Evolutionary conservation across 441 rosid species (phyloP), one percentile per base, ranked within the genome.

Genomic region (Cnidoscolus chayamansa): DNA sequence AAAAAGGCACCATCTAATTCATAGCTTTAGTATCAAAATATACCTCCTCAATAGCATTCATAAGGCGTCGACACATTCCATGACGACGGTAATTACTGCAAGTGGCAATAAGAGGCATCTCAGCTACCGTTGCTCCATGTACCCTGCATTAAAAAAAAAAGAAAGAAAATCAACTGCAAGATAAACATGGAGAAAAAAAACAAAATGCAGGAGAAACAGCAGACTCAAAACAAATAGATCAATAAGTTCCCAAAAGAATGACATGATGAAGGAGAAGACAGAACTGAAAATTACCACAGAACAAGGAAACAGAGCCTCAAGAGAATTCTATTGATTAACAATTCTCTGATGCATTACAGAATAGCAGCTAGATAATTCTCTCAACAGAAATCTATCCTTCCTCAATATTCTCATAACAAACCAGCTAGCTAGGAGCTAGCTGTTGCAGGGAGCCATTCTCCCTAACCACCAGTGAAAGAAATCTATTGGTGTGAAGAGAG

Each of bases 31-130:
- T n/a, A 19, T 40, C 51, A 59, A 30, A 72, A 1, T 59, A 68
- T 81, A 89, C 99, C 99, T 92, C 94, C 75, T 94, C 99, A 49
- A 94, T 81, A 73, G 89, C 90, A 80, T 84, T 66, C 79, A 92
- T 78, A 69, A 94, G 93, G 77, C 81, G 84, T 72, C 92, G 88
- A 77, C 99, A 90, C 98, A 94, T 90, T 73, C 99, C 99, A 77
- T 84, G 95, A 51, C 96, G 94, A 47, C 98, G 93, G 75, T 84
- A 89, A 61, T 86, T 88, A 80, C 97, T 89, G 80, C 98, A 92
- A 64, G 99, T 94, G 80, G 99, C 99, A 82, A 92, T 88, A 50
- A 94, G 88, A 72, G 98, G 99, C 99, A 94, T 89, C 90, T 94
- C 99, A 20, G 99, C 99, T 74, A 94, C 84, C 49, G 83, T 70